Evolutionary conservation across 1,284 basidiomycete species (phyloP).

Genomic region (Puccinia novopanici): DNA sequence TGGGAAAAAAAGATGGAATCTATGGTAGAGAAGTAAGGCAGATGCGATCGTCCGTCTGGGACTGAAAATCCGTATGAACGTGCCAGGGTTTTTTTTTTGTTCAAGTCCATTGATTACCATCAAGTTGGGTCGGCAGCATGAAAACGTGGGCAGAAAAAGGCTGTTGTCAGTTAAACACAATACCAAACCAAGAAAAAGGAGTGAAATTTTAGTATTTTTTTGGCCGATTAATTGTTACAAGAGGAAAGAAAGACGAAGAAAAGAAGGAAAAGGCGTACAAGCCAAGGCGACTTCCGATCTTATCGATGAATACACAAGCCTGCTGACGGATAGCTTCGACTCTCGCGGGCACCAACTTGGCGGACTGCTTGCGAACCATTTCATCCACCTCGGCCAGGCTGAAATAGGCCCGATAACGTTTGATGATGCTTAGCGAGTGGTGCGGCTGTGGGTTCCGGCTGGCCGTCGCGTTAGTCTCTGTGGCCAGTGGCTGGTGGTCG

Average conservation of each 20-base stretch:
- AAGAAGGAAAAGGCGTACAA: conserved; percentile 69
- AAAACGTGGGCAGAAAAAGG: background rate
- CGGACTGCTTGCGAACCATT: conserved; percentile 43
- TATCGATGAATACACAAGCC: conserved; percentile 85
- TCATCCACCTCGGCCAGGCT: conserved; percentile 34
- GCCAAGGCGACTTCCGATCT: conserved; percentile 79
- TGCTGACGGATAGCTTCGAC: conserved; percentile 78
- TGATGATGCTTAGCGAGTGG: conserved; percentile 36
- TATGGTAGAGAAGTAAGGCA: too few relatives aligned
- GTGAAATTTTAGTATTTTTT: background rate
- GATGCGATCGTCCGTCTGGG: conserved; percentile 89
- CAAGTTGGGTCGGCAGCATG: conserved; percentile 16
- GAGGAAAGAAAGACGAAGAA: background rate
- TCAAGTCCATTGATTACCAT: conserved; percentile 17
- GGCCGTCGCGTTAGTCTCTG: too few relatives aligned
- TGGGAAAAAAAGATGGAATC: conserved; percentile 93
- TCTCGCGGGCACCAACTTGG: conserved; percentile 31
- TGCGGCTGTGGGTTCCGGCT: too few relatives aligned
- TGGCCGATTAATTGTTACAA: background rate
- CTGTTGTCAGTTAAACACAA: background rate
- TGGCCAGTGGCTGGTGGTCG: too few relatives aligned
- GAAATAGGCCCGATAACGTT: conserved; percentile 42
- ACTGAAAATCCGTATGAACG: conserved; percentile 62
- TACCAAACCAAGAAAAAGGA: background rate
- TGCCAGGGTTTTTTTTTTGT: background rate